phyloP scores from a whole-genome alignment of 768 basidiomycete species.

The Russula abietina region DNA sequence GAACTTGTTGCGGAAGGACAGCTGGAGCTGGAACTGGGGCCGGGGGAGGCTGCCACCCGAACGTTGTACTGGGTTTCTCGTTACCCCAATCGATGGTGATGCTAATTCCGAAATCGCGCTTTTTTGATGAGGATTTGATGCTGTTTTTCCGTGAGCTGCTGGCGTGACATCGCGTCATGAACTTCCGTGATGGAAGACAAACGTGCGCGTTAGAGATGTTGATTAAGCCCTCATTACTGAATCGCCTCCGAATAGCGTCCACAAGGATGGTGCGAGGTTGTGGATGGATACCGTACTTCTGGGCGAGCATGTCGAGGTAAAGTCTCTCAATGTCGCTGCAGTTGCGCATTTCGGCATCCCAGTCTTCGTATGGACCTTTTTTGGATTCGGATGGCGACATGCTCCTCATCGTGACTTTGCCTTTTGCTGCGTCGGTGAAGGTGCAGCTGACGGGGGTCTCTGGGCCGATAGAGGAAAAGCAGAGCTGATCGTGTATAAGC shows the following conservation, averaged over 20 bases:
- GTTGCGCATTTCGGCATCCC: constrained; percentile 37
- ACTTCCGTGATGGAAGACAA: constrained; percentile 48
- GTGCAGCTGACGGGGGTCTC: constrained; percentile 24
- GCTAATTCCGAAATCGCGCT: constrained; percentile 34
- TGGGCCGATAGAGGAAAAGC: constrained; percentile 51
- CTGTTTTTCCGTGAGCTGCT: constrained; percentile 24
- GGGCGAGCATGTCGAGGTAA: constrained; percentile 53
- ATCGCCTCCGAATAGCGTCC: constrained; percentile 41
- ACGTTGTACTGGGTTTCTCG: constrained; percentile 30
- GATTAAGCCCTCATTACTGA: constrained; percentile 43
- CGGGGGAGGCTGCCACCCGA: constrained; percentile 22
- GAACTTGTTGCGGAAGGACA: constrained; percentile 19
- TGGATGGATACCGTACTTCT: constrained; percentile 47
- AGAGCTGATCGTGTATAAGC: constrained; percentile 64
- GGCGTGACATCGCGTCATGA: constrained; percentile 23
- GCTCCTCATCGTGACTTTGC: not conserved
- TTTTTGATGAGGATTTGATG: constrained; percentile 4
- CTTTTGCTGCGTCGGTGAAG: not conserved
- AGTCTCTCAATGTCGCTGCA: constrained; percentile 49
- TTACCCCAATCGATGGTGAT: constrained; percentile 34
- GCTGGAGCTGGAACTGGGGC: too few species aligned
- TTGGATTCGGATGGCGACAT: not conserved
- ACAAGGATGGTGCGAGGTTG: constrained; percentile 48
- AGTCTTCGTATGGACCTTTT: constrained; percentile 32
- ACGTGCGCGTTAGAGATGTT: constrained; percentile 47